These are phyloP conservation scores for Candida endomychidarum DNA, from an alignment of 805 yeast species.

Conservation along the genomic window DNA sequence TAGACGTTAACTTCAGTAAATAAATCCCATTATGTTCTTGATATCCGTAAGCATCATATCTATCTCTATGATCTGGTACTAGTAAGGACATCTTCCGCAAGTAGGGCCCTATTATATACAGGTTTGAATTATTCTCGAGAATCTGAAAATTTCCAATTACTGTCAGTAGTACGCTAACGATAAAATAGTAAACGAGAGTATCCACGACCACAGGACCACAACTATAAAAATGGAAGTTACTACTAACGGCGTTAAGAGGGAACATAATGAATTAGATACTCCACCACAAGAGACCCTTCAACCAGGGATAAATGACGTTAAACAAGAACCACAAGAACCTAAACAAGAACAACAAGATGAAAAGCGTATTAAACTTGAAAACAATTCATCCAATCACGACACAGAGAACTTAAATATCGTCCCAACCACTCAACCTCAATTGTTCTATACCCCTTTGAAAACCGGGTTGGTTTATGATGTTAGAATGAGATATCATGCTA, in stretches of 20 bases:
- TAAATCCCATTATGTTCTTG: slow-evolving; percentile 20
- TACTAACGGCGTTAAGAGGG: slow-evolving; percentile 6
- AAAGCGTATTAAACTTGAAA: slow-evolving; percentile 4
- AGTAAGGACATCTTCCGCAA: slow-evolving; percentile 15
- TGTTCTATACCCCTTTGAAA: slow-evolving; percentile 72
- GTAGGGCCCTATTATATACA: neutral
- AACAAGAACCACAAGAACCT: neutral
- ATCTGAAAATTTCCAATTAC: slow-evolving; percentile 2
- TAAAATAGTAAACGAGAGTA: neutral
- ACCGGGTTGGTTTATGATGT: slow-evolving; percentile 97
- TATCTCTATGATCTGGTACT: slow-evolving; percentile 31
- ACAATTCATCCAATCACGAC: neutral
- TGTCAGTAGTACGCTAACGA: neutral
- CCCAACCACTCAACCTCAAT: slow-evolving; percentile 62
- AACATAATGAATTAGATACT: neutral
- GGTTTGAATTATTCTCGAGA: slow-evolving; percentile 1
- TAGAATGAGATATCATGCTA: slow-evolving; percentile 96
- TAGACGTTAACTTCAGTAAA: neutral
- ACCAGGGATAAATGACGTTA: too few relatives aligned
- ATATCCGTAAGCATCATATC: slow-evolving; percentile 32
- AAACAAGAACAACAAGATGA: neutral
- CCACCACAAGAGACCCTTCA: too few relatives aligned
- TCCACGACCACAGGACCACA: neutral
- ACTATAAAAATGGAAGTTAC: slow-evolving; percentile 1
- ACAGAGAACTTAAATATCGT: slow-evolving; percentile 31